Percentiles rank a stretch among this genome's conserved stretches.
These are phyloP conservation scores for Pseudogymnoascus sp. DNA, from an alignment of 2,329 filamentous ascomycete genomes.

Conservation along the genomic window DNA sequence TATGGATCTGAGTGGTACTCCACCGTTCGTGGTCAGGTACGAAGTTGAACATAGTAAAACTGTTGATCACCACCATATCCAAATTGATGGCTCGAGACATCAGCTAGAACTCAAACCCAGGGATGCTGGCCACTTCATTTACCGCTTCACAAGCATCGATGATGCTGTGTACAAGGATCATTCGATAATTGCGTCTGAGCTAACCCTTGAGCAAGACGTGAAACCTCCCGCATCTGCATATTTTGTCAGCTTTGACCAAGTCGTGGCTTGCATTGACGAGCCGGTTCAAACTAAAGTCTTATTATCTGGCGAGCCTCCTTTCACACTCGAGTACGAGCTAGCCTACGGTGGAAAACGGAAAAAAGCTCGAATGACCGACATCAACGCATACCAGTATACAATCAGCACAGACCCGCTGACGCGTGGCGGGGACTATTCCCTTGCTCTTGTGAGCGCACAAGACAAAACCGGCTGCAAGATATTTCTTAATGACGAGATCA, in stretches of 20 bases:
- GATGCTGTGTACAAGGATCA: conserved; percentile 72
- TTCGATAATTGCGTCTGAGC: conserved; percentile 50
- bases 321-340: conserved; percentile 84
- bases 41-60: conserved; percentile 37
- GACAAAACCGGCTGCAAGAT: conserved; percentile 83
- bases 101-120: conserved; percentile 78
- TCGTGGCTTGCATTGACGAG: conserved; percentile 75
- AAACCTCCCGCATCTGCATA: conserved; percentile 84
- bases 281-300: conserved; percentile 64
- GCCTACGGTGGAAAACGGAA: conserved; percentile 80
- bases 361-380: conserved; percentile 54
- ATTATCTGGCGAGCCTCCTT: conserved; percentile 76
- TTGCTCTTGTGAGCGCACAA: conserved; percentile 77
- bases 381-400: conserved; percentile 53
- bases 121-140: conserved; percentile 76
- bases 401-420: conserved; percentile 68
- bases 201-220: conserved; percentile 75
- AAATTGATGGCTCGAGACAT: conserved; percentile 63
- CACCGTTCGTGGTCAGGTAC: conserved; percentile 80
- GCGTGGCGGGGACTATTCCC: conserved; percentile 81
- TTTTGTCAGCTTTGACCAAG: conserved; percentile 45
- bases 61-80: conserved; percentile 48
- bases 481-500: conserved; percentile 73
- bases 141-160: conserved; percentile 71
- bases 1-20: conserved; percentile 82